These are phyloP conservation scores for Vickermania spadyakhi DNA, from an alignment of 208 protist genomes.

Conservation along the genomic window DNA sequence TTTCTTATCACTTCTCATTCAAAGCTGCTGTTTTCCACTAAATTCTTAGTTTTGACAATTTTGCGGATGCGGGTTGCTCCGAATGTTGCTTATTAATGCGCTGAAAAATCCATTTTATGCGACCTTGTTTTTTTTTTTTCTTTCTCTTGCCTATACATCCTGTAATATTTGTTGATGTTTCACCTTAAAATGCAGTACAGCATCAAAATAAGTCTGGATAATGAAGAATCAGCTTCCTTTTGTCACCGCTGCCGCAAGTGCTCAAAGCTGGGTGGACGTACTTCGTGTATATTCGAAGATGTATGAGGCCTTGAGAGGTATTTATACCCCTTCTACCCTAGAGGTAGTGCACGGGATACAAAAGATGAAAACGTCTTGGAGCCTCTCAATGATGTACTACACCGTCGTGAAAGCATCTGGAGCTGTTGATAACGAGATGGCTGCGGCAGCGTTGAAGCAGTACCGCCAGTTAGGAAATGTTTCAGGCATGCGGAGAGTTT, in stretches of 20 bases:
- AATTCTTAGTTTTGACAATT: no score
- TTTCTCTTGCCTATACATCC: no score
- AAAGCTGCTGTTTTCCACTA: no score
- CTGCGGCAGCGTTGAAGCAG: constrained; percentile 29
- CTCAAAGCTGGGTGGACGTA: constrained; percentile 56
- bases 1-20: no score
- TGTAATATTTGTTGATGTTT: no score
- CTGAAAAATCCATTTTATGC: no score
- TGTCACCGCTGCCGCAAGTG: constrained; percentile 39
- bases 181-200: no score
- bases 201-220: no score
- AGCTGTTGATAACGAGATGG: constrained; percentile 25
- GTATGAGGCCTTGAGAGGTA: constrained; percentile 23
- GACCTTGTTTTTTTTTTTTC: no score
- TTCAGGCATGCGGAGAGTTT: constrained; percentile 35
- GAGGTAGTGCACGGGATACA: constrained; percentile 59
- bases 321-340: constrained; percentile 43
- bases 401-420: constrained; percentile 40
- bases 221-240: no score
- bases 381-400: constrained; percentile 75
- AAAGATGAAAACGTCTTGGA: constrained; percentile 54
- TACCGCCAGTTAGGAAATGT: constrained; percentile 40
- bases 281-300: constrained; percentile 37
- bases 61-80: no score
- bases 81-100: no score